These are phyloP conservation scores for Seminavis robusta DNA, from an alignment of 108 stramenopile species.

Conservation along the genomic window DNA sequence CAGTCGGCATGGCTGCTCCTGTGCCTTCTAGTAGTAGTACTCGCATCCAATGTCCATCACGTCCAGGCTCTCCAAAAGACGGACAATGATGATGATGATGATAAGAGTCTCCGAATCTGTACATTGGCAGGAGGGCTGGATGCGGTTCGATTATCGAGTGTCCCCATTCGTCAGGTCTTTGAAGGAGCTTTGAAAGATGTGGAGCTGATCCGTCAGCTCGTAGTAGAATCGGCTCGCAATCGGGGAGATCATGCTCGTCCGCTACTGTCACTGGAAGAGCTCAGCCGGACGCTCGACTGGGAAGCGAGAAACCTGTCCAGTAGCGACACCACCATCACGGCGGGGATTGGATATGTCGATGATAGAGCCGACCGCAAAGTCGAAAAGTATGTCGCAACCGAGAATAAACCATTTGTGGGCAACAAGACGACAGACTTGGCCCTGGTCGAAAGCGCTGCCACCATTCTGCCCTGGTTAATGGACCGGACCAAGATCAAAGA, in stretches of 20 bases:
- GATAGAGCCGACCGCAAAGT: conserved; percentile 13
- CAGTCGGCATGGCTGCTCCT: too few species aligned
- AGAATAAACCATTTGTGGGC: not conserved
- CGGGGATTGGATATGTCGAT: conserved; percentile 23
- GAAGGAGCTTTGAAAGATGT: conserved; percentile 24
- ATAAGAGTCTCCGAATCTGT: too few species aligned
- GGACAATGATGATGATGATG: too few species aligned
- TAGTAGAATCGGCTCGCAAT: conserved; percentile 8
- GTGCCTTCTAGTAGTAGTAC: too few species aligned
- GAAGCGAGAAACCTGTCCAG: conserved; percentile 1
- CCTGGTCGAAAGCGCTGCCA: conserved; percentile 8
- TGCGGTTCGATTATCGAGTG: conserved; percentile 6
- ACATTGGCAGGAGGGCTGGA: conserved; percentile 21
- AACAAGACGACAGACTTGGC: conserved; percentile 9
- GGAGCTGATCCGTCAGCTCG: conserved; percentile 17
- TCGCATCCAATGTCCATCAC: too few species aligned
- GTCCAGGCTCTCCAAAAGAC: too few species aligned
- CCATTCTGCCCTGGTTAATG: conserved; percentile 22
- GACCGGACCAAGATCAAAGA: too few species aligned
- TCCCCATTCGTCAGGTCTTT: conserved; percentile 9
- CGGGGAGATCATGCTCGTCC: conserved; percentile 1
- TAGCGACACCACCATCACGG: conserved; percentile 8
- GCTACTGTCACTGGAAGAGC: not conserved
- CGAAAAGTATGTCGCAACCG: conserved; percentile 7
- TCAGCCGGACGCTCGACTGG: conserved; percentile 20